Conservation (phyloP, 192 early-diverging fungal species). For the Coemansia brasiliensis region DNA sequence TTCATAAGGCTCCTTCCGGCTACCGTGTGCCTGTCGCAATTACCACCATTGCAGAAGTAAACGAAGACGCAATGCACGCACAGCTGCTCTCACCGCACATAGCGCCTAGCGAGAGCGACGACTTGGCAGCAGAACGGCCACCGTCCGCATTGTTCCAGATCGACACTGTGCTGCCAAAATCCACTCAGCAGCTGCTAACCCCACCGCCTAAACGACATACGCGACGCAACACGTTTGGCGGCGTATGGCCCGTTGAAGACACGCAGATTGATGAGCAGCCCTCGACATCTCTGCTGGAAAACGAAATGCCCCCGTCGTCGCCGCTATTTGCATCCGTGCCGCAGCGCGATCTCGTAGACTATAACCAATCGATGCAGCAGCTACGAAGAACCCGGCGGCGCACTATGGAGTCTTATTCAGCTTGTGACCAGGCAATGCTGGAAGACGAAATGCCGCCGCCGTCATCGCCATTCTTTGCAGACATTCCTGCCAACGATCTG, state of each 20-base stretch:
- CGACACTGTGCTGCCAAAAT: background rate
- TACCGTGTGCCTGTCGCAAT: background rate
- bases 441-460: constrained; percentile 7
- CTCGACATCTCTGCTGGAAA: constrained; percentile 25
- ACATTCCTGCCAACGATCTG: background rate
- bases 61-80: constrained; percentile 1
- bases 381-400: constrained; percentile 25
- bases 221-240: too few species aligned
- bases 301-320: constrained; percentile 45
- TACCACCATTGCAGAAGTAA: constrained; percentile 4
- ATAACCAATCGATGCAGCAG: constrained; percentile 25
- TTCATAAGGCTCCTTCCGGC: background rate
- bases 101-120: constrained; percentile 4
- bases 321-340: constrained; percentile 42
- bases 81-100: background rate
- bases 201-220: too few species aligned
- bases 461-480: constrained; percentile 6
- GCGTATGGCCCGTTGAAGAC: background rate
- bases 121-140: constrained; percentile 25
- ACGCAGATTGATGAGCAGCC: background rate
- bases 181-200: too few species aligned
- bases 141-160: constrained; percentile 28
- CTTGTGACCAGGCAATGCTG: background rate
- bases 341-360: constrained; percentile 19
- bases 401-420: constrained; percentile 6